These are phyloP conservation scores for Picochlorum sp. DNA, from an alignment of 139 green algal genomes.

Conservation along the genomic window DNA sequence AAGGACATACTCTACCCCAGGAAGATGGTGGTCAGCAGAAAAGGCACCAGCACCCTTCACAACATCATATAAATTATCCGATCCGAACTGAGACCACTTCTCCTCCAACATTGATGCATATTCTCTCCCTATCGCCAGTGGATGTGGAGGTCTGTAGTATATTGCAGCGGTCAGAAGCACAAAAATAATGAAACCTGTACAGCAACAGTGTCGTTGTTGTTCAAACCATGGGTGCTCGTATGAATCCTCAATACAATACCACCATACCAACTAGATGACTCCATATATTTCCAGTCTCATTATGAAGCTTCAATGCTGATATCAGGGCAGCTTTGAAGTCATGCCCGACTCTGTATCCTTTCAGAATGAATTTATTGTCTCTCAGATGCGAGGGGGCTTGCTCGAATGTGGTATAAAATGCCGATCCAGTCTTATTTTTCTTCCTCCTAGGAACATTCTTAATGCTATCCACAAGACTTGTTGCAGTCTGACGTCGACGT, in stretches of 20 bases:
- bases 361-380: conserved; percentile 83
- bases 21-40: conserved; percentile 1
- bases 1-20: conserved; percentile 14
- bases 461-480: too few relatives aligned
- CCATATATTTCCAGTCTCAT: conserved; percentile 92
- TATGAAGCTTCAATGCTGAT: conserved; percentile 83
- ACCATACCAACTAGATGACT: conserved; percentile 52
- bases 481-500: too few relatives aligned
- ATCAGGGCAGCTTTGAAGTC: conserved; percentile 43
- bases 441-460: not conserved
- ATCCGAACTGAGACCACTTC: conserved; percentile 39
- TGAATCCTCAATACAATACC: not conserved
- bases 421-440: not conserved
- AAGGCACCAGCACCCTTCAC: conserved; percentile 6
- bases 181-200: conserved; percentile 33
- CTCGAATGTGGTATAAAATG: conserved; percentile 4
- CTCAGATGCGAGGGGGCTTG: conserved; percentile 28
- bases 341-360: conserved; percentile 56
- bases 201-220: not conserved
- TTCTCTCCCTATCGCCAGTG: conserved; percentile 11
- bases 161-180: conserved; percentile 23
- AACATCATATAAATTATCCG: conserved; percentile 40
- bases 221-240: not conserved
- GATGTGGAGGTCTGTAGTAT: conserved; percentile 12
- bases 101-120: conserved; percentile 13